phyloP scores from a whole-genome alignment of 116 monocot genomes.

The Zostera marina region DNA sequence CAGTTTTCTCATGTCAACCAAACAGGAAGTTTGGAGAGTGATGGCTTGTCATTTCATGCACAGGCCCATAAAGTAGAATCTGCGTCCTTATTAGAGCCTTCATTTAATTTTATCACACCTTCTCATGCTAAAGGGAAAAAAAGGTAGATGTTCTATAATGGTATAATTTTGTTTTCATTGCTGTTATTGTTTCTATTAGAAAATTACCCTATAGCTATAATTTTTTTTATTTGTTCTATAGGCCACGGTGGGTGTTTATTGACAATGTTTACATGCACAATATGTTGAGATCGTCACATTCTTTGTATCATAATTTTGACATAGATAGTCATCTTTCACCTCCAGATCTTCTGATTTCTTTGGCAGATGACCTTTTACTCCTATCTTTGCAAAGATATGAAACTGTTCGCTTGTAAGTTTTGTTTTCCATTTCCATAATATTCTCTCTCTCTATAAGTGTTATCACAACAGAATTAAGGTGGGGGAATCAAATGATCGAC shows the following conservation, averaged over 20 bases:
- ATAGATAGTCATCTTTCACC: conserved; percentile 41
- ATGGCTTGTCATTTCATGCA: conserved; percentile 78
- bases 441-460: too few species aligned
- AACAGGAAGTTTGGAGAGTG: conserved; percentile 79
- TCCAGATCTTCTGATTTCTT: conserved; percentile 40
- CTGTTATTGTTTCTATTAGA: neutral
- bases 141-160: conserved; percentile 31
- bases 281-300: conserved; percentile 86
- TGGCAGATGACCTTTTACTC: conserved; percentile 70
- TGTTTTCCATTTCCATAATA: too few species aligned
- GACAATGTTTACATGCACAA: conserved; percentile 93
- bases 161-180: neutral
- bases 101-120: conserved; percentile 74
- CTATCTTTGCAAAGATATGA: conserved; percentile 96
- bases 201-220: neutral
- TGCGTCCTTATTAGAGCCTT: conserved; percentile 69
- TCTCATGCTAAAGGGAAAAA: conserved; percentile 61
- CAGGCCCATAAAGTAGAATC: conserved; percentile 86
- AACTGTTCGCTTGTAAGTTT: conserved; percentile 81
- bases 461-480: too few species aligned
- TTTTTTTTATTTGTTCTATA: conserved; percentile 21
- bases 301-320: conserved; percentile 73
- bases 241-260: conserved; percentile 87
- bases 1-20: neutral
- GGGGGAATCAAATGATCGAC: too few species aligned